Evolutionary conservation across 148 eudicot species (phyloP).

Genomic region (Silene latifolia): DNA sequence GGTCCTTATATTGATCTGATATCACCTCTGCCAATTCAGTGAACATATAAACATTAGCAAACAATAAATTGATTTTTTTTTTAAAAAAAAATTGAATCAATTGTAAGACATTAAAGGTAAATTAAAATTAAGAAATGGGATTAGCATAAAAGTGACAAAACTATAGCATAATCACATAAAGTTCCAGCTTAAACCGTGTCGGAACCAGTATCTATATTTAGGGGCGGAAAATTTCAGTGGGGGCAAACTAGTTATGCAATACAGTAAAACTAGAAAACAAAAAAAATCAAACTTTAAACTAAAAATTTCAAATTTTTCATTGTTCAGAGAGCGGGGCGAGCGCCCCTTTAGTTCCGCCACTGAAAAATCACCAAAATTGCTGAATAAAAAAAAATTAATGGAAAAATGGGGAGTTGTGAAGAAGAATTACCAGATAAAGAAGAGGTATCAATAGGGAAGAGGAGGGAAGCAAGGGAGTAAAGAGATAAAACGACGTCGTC

Average conservation of each 20-base stretch:
- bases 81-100: background rate
- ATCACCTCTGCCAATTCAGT: constrained; percentile 47
- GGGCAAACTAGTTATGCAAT: too few species aligned
- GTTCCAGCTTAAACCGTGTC: background rate
- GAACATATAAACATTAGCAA: constrained; percentile 10
- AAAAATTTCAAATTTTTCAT: too few species aligned
- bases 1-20: constrained; percentile 46
- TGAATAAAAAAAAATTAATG: background rate
- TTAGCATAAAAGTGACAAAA: background rate
- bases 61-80: background rate
- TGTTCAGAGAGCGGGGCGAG: too few species aligned
- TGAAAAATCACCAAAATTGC: too few species aligned
- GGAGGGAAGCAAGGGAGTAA: constrained; percentile 56
- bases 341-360: too few species aligned
- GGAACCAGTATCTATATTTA: too few species aligned
- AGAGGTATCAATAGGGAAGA: constrained; percentile 55
- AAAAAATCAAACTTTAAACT: too few species aligned
- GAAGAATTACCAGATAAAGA: constrained; percentile 43
- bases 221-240: too few species aligned
- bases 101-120: background rate
- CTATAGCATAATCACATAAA: background rate
- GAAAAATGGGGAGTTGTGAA: constrained; percentile 1
- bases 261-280: too few species aligned
- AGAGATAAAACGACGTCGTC: constrained; percentile 73
- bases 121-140: background rate